Percentiles rank a stretch among this genome's conserved stretches.
phyloP scores from a whole-genome alignment of 352 stramenopile genomes.

The Pythium guiyangense region DNA sequence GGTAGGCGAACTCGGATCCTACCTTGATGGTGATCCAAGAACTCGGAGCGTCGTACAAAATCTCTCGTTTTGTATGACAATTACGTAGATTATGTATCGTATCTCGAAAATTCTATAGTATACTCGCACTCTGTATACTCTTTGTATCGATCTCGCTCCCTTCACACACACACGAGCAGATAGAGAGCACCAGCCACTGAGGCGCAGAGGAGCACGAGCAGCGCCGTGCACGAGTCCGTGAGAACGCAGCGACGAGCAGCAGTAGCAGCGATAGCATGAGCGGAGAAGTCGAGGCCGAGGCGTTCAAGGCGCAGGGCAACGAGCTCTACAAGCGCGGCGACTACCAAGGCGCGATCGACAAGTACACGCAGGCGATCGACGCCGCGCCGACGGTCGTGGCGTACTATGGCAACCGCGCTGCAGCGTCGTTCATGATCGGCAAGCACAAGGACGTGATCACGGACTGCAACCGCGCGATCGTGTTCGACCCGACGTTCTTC shows the following conservation, averaged over 20 bases:
- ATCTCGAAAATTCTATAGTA: too few species aligned
- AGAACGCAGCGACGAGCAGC: background rate
- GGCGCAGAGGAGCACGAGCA: background rate
- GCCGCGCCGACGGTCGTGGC: constrained; percentile 75
- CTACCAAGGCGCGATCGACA: constrained; percentile 86
- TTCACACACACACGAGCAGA: too few species aligned
- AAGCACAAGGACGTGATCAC: constrained; percentile 88
- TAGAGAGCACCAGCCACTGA: background rate
- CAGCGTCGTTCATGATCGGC: constrained; percentile 88
- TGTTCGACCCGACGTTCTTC: constrained; percentile 87
- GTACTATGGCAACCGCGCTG: constrained; percentile 90
- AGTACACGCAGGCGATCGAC: constrained; percentile 91
- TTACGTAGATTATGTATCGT: too few species aligned
- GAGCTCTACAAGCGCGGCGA: constrained; percentile 90
- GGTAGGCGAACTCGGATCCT: too few species aligned
- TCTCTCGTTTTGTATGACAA: too few species aligned
- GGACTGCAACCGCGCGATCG: constrained; percentile 88
- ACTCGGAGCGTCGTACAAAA: too few species aligned
- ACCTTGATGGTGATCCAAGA: too few species aligned
- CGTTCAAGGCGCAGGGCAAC: constrained; percentile 87
- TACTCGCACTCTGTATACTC: too few species aligned
- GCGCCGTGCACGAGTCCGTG: too few species aligned
- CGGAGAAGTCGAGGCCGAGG: constrained; percentile 52
- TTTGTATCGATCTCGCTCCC: too few species aligned
- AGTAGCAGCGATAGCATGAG: constrained; percentile 24